Conservation (phyloP, 2,329 filamentous ascomycete species). For the Fusarium falciforme region DNA sequence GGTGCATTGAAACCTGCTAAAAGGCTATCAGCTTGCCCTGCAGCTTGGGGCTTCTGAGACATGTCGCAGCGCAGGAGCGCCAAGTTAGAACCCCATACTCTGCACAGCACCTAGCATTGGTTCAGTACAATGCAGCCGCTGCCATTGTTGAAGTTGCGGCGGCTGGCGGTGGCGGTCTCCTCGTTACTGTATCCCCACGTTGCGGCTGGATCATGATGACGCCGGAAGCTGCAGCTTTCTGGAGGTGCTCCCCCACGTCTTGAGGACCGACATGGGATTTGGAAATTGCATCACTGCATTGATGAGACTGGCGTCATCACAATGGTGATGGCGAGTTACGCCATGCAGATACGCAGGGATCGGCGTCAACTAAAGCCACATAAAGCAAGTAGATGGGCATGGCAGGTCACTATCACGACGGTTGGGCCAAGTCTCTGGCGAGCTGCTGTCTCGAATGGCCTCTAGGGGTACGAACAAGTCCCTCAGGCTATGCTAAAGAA, state of each 20-base stretch:
- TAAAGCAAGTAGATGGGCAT: conserved; percentile 11
- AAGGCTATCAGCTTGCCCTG: neutral
- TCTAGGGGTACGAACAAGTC: neutral
- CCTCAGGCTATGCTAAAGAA: neutral
- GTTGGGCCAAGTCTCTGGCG: conserved; percentile 16
- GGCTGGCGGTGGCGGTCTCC: neutral
- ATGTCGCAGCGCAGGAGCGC: neutral
- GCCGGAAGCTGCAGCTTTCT: neutral
- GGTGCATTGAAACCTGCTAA: neutral
- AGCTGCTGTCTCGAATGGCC: conserved; percentile 16
- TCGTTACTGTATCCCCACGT: neutral
- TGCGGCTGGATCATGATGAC: neutral
- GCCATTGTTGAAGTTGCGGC: neutral
- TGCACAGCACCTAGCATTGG: neutral
- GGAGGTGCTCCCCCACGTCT: neutral
- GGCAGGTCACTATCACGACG: conserved; percentile 5
- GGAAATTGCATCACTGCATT: conserved; percentile 24
- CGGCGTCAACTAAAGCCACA: conserved; percentile 8
- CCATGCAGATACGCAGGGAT: conserved; percentile 10
- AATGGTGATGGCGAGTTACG: neutral
- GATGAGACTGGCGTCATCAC: conserved; percentile 9
- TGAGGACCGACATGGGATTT: conserved; percentile 11
- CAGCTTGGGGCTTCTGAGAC: neutral
- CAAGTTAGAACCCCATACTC: neutral
- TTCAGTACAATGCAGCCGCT: neutral